Percentiles rank a stretch among this genome's conserved stretches.
phyloP scores from a whole-genome alignment of 768 basidiomycete genomes.

The Lentinula sp. region DNA sequence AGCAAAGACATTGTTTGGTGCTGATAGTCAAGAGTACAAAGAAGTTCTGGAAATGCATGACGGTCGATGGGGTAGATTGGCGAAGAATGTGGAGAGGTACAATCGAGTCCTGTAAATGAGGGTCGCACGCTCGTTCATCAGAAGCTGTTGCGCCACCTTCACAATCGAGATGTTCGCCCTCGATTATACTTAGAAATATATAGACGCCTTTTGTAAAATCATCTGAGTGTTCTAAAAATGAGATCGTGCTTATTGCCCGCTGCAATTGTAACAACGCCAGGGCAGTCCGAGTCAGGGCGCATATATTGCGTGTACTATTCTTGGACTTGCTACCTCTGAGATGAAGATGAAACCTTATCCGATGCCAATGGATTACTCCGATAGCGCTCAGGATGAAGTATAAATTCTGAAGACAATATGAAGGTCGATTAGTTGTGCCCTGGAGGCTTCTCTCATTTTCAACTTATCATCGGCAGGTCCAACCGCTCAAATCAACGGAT shows the following conservation, averaged over 20 bases:
- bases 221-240: not conserved
- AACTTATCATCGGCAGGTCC: not conserved
- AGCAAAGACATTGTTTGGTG: conserved; percentile 10
- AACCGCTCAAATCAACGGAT: not conserved
- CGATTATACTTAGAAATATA: not conserved
- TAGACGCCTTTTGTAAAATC: not conserved
- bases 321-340: not conserved
- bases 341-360: not conserved
- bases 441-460: not conserved
- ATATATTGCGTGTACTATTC: not conserved
- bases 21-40: conserved; percentile 18
- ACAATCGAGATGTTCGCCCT: not conserved
- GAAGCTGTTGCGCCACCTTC: not conserved
- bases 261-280: too few relatives aligned
- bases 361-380: not conserved
- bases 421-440: not conserved
- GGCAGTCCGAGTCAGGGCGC: not conserved
- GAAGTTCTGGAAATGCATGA: conserved; percentile 13
- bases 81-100: conserved; percentile 13
- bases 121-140: not conserved
- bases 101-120: not conserved
- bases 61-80: conserved; percentile 17
- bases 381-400: not conserved
- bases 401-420: not conserved
- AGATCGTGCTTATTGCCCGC: not conserved